A percentile compares a stretch with the other conserved stretches of the same genome.
Evolutionary conservation across 2,329 filamentous ascomycete species (phyloP).

Genomic region (Sclerotinia borealis): DNA sequence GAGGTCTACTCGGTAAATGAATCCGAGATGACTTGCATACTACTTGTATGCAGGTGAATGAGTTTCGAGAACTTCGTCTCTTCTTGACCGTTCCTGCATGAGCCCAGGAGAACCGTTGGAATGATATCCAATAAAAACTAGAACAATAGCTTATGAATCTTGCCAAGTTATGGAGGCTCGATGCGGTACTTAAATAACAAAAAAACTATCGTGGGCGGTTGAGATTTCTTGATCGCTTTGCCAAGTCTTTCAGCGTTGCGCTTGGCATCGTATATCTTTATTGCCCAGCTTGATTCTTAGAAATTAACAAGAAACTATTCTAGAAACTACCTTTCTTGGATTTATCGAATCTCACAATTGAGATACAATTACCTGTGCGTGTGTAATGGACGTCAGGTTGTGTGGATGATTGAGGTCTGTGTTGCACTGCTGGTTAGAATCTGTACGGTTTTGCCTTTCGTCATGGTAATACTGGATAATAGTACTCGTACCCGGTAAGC

Average conservation of each 20-base stretch:
- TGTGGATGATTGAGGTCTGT: slow-evolving; percentile 1
- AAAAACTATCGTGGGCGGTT: not conserved
- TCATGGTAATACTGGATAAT: too few species aligned
- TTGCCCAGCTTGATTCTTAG: not conserved
- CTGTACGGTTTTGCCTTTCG: not conserved
- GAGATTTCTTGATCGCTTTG: not conserved
- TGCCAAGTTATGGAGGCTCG: not conserved
- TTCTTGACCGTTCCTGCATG: slow-evolving; percentile 6
- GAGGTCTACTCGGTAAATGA: slow-evolving; percentile 3
- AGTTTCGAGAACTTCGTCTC: not conserved
- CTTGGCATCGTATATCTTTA: not conserved
- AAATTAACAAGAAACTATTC: not conserved
- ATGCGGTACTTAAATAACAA: not conserved
- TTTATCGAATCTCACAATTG: slow-evolving; percentile 3
- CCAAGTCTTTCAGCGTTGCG: not conserved
- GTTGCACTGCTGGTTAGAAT: not conserved
- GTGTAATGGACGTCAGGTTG: not conserved
- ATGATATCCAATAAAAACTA: not conserved
- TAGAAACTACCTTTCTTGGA: not conserved
- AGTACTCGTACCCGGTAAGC: not conserved
- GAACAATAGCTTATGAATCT: not conserved
- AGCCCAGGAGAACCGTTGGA: not conserved
- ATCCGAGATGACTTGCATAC: slow-evolving; percentile 23
- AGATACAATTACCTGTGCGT: not conserved
- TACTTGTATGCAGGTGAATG: slow-evolving; percentile 11